phyloP scores from a whole-genome alignment of 2,329 filamentous ascomycete species.

The Xylaria sp. region DNA sequence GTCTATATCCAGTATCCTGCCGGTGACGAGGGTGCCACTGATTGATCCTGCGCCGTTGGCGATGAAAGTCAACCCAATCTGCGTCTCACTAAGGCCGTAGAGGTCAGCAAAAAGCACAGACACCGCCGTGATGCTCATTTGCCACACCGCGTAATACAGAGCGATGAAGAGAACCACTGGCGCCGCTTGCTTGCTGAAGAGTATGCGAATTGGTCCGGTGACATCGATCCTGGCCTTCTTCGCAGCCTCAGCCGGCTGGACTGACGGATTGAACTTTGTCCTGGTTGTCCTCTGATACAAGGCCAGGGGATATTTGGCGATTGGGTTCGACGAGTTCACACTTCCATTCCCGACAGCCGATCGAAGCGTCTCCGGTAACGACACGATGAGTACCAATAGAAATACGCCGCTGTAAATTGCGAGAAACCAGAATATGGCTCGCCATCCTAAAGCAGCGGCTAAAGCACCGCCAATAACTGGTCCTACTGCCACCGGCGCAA shows the following conservation, averaged over 20 bases:
- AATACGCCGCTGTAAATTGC: conserved; percentile 55
- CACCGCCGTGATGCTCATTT: conserved; percentile 66
- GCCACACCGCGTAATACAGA: conserved; percentile 64
- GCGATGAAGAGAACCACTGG: conserved; percentile 60
- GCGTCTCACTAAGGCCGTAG: conserved; percentile 57
- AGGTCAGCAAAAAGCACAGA: conserved; percentile 58
- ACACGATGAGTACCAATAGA: conserved; percentile 53
- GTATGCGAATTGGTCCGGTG: conserved; percentile 58
- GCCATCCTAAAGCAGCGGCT: conserved; percentile 62
- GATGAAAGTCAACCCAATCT: conserved; percentile 64
- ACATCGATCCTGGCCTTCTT: conserved; percentile 56
- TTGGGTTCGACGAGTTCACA: conserved; percentile 36
- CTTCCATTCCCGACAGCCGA: conserved; percentile 58
- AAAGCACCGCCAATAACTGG: conserved; percentile 66
- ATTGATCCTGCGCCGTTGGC: conserved; percentile 67
- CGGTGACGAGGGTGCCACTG: conserved; percentile 62
- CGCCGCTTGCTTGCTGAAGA: conserved; percentile 56
- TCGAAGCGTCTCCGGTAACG: conserved; percentile 60
- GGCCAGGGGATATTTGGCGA: conserved; percentile 48
- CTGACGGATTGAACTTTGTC: conserved; percentile 38
- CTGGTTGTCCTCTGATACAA: conserved; percentile 51
- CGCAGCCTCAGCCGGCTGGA: conserved; percentile 23
- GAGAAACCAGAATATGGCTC: conserved; percentile 66
- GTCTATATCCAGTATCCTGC: conserved; percentile 63
- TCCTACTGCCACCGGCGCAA: conserved; percentile 54